A percentile compares a stretch with the other conserved stretches of the same genome.
Evolutionary conservation across 768 basidiomycete species (phyloP).

Genomic region (Solioccasus polychromus): DNA sequence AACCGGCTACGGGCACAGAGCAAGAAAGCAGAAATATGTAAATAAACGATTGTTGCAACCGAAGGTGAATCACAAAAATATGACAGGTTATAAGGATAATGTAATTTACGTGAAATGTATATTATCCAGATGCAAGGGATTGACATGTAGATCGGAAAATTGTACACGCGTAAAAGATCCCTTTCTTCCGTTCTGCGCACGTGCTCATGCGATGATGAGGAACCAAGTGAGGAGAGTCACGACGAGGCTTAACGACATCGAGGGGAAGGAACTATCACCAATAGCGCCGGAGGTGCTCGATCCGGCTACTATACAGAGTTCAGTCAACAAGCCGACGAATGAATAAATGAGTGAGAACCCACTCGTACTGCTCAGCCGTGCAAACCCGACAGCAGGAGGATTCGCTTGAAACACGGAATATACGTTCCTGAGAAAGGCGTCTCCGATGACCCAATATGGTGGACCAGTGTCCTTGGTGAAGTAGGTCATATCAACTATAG

Average conservation of each 20-base stretch:
- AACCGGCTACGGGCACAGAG: too few species aligned
- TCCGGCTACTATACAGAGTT: background rate
- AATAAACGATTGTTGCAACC: too few species aligned
- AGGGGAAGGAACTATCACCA: background rate
- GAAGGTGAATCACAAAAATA: too few species aligned
- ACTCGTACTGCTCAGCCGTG: conserved; percentile 4
- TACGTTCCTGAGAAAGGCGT: conserved; percentile 51
- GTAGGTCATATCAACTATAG: conserved; percentile 55
- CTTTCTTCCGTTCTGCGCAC: background rate
- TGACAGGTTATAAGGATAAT: too few species aligned
- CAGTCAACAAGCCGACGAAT: background rate
- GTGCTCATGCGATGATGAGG: background rate
- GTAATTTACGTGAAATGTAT: too few species aligned
- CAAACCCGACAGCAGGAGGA: conserved; percentile 21
- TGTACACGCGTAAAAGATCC: background rate
- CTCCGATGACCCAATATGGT: conserved; percentile 66
- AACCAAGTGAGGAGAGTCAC: background rate
- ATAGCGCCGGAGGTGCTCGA: background rate
- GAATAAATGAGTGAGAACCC: background rate
- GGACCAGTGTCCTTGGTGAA: too few species aligned
- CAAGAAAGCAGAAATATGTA: too few species aligned
- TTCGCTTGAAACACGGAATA: conserved; percentile 20
- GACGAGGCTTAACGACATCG: background rate
- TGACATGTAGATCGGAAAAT: too few species aligned
- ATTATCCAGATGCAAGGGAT: background rate